Percentiles rank a stretch among this genome's conserved stretches.
phyloP scores from a whole-genome alignment of 208 protist species.

The Leishmania turanica region DNA sequence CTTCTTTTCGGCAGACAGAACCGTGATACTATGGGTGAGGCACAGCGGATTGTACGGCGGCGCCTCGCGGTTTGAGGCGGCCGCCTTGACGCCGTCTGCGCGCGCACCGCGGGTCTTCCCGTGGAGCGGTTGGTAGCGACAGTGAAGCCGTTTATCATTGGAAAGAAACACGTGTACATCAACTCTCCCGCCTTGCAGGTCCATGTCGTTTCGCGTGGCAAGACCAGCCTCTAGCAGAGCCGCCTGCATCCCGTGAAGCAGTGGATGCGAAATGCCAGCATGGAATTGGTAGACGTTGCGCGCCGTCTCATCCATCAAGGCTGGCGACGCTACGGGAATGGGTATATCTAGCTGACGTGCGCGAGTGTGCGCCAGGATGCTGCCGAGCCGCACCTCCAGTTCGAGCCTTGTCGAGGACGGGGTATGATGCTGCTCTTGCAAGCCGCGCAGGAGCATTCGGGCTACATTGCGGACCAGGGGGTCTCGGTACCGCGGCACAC shows the following conservation, averaged over 20 bases:
- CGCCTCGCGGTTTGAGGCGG: neutral
- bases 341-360: constrained; percentile 32
- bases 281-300: constrained; percentile 31
- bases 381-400: constrained; percentile 66
- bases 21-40: neutral
- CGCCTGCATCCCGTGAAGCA: constrained; percentile 15
- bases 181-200: neutral
- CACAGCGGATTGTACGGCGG: constrained; percentile 14
- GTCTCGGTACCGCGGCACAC: constrained; percentile 51
- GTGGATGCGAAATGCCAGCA: neutral
- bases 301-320: constrained; percentile 34
- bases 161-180: constrained; percentile 5
- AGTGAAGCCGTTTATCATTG: constrained; percentile 8
- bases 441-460: constrained; percentile 37
- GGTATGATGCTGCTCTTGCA: constrained; percentile 41
- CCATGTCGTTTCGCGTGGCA: neutral
- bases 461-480: constrained; percentile 39
- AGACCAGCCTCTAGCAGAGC: constrained; percentile 14
- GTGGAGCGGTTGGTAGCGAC: constrained; percentile 2
- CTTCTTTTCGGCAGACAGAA: constrained; percentile 11
- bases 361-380: constrained; percentile 24
- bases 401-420: constrained; percentile 39
- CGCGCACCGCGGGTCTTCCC: neutral
- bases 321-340: constrained; percentile 35
- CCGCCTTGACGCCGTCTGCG: neutral